Evolutionary conservation across 176 grass and related monocot genomes (phyloP), one percentile per base, ranked within the genome.

Genomic region (barley (Hordeum vulgare)): DNA sequence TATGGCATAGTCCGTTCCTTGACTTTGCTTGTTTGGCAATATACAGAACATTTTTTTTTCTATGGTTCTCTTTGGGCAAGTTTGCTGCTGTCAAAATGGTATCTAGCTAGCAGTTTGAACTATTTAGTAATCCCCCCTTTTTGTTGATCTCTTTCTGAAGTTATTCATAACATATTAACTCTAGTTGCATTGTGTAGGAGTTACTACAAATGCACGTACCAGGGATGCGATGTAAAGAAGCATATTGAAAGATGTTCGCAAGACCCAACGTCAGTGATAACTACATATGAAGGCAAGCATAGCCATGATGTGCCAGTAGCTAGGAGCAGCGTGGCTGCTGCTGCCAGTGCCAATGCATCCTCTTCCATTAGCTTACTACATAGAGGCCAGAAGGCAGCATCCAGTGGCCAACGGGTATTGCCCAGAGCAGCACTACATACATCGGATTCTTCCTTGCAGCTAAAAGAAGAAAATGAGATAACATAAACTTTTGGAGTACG

Each of bases 211-310:
- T 97, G 94, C 79, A 94, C 94, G 3, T 94, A 86, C 53, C 78
- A 66, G 8, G 94, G 92, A 26, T 97, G 94, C 62, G 87, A 87
- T 63, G 94, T 94, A 15, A 97, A 91, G 81, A 97, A 94, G 73
- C 94, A 97, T 83, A 90, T 97, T 0, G 92, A 97, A 76, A 88
- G 94, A 83, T 90, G 88, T 47, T 85, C 85, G 1, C 85, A 91
- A 81, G 94, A 97, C 60, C 84, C 90, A 65, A 90, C 86, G 72
- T 81, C 88, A 4, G 94, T 97, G 37, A 92, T 97, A 80, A 97
- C 94, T 53, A 97, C 94, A 53, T 97, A 97, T 2, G 94, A 97
- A 82, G 92, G 94, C 68, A 97, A 90, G 84, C 94, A 97, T 78
- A 94, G 68, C 72, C 94, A 97, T 81, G 92, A 94, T 61, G 85